Evolutionary conservation across 2,329 filamentous ascomycete genomes (phyloP), one percentile per base, ranked within the genome.

Genomic region (Alternaria metachromatica): DNA sequence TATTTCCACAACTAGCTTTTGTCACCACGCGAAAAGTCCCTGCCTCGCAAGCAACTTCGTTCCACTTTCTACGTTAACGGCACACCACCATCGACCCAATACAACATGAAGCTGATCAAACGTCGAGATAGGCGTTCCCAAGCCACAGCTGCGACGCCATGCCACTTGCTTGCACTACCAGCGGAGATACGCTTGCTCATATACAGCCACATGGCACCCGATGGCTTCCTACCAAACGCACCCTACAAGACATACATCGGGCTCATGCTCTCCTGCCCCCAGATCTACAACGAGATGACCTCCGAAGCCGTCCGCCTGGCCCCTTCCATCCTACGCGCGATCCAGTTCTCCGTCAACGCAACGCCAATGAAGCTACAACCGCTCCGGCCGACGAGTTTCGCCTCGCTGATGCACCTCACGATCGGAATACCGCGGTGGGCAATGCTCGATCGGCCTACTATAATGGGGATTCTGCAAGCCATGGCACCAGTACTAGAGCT

Each of bases 231-330:
- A 12, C 53, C 45, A 12, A 26, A 57, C 10, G 23, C 33, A 15
- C 37, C 20, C 33, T 57, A 48, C 18, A 28, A 11, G 8, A 21
- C 37, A 9, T 50, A 59, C 55, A 33, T 49, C 5, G 41, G 43
- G 41, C 60, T 54, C 6, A 37, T 59, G 28, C 53, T 63, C 26
- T 55, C 60, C n/a, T 63, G 60, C 55, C 49, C 54, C 25, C 48
- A 58, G 15, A 59, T 63, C 12, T 20, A 21, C 21, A n/a, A 53
- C 20, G 60, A 63, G 30, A 55, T 63, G 56, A 15, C 50, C 13
- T 43, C 44, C 12, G 59, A 62, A 37, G 23, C 44, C 18, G 8
- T 51, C 41, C 45, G 53, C 45, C 3, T 45, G 21, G 59, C 59
- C 13, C 44, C 59, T 43, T 13, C 15, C 12, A 51, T 61, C 44